phyloP scores from a whole-genome alignment of 164 flowering plant genomes.

The Macadamia integrifolia region DNA sequence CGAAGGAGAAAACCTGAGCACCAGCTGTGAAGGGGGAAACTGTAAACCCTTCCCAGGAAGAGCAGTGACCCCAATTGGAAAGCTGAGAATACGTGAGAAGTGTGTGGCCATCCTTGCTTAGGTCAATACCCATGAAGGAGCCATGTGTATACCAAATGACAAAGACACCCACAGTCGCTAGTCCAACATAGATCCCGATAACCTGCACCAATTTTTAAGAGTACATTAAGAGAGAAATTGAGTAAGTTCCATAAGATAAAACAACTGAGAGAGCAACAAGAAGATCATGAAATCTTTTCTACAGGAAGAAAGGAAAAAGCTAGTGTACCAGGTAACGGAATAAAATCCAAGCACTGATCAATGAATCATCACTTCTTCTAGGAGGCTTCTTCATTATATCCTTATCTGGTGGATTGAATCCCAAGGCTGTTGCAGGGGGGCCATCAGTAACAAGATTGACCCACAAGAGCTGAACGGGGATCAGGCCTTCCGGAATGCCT shows the following conservation, averaged over 20 bases:
- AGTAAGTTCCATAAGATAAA: not conserved
- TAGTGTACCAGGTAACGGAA: slow-evolving; percentile 75
- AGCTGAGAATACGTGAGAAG: slow-evolving; percentile 75
- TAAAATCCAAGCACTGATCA: slow-evolving; percentile 78
- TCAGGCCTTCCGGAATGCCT: slow-evolving; percentile 88
- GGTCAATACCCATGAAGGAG: slow-evolving; percentile 69
- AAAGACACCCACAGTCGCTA: slow-evolving; percentile 84
- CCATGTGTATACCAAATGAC: slow-evolving; percentile 78
- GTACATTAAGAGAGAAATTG: not conserved
- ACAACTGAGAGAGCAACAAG: not conserved
- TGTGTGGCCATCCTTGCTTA: slow-evolving; percentile 71
- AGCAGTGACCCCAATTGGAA: slow-evolving; percentile 70
- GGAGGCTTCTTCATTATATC: slow-evolving; percentile 95
- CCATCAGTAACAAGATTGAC: slow-evolving; percentile 96
- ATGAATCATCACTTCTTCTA: slow-evolving; percentile 77
- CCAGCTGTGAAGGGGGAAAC: slow-evolving; percentile 80
- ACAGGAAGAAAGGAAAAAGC: not conserved
- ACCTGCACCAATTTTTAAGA: slow-evolving; percentile 35
- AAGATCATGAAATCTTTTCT: not conserved
- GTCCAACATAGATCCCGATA: slow-evolving; percentile 76
- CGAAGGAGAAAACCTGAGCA: slow-evolving; percentile 39
- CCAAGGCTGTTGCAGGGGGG: slow-evolving; percentile 93
- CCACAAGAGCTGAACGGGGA: slow-evolving; percentile 96
- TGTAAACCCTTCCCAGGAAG: slow-evolving; percentile 59
- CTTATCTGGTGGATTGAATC: slow-evolving; percentile 88